Evolutionary conservation across 1,284 basidiomycete genomes (phyloP).

Genomic region (Sporisorium scitamineum): DNA sequence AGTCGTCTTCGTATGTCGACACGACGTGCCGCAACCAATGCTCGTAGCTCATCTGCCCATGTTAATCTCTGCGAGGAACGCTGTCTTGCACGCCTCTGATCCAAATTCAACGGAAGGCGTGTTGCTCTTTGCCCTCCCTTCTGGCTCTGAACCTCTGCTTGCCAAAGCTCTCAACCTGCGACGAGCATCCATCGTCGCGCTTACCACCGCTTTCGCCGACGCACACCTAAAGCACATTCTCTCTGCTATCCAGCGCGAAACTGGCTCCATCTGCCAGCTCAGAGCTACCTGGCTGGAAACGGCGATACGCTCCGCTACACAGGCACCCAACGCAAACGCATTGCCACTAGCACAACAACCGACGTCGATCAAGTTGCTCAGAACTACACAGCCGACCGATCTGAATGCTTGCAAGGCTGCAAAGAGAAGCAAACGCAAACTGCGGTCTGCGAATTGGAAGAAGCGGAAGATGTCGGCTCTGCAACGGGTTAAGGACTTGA

Average conservation of each 20-base stretch:
- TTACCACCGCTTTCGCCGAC: constrained; percentile 19
- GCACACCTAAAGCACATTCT: constrained; percentile 8
- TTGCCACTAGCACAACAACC: constrained; percentile 12
- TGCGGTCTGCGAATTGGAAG: constrained; percentile 30
- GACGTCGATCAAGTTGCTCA: constrained; percentile 35
- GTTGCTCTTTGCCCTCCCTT: constrained; percentile 38
- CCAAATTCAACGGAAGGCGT: not conserved
- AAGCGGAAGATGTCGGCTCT: constrained; percentile 20
- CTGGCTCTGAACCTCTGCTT: constrained; percentile 27
- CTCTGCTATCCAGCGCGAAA: constrained; percentile 23
- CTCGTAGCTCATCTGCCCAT: constrained; percentile 47
- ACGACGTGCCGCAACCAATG: constrained; percentile 29
- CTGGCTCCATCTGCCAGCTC: constrained; percentile 11
- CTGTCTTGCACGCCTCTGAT: constrained; percentile 14
- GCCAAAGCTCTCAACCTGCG: constrained; percentile 28
- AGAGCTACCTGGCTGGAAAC: constrained; percentile 42
- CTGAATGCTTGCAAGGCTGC: constrained; percentile 36
- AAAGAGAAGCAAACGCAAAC: constrained; percentile 31
- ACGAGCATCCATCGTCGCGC: constrained; percentile 24
- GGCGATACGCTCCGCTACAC: constrained; percentile 19
- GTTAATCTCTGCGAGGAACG: constrained; percentile 37
- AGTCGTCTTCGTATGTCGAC: constrained; percentile 48
- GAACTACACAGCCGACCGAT: constrained; percentile 39
- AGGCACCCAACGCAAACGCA: not conserved
- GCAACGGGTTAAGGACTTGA: constrained; percentile 15